Conservation (phyloP, 176 grass and related monocot species). For the Oryza brachyantha region DNA sequence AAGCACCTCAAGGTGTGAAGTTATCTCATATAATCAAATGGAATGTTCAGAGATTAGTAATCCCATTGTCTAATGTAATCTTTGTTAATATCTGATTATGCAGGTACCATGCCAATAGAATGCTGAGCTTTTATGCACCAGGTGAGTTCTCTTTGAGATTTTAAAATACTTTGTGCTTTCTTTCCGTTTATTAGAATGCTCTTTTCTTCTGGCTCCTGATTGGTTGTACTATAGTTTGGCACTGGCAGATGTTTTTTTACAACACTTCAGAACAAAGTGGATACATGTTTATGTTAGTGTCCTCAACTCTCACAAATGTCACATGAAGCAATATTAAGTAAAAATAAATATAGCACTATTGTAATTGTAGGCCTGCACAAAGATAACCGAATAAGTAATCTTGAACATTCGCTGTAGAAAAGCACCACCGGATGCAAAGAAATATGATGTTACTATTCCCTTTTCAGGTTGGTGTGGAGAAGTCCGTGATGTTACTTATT, state of each 20-base stretch:
- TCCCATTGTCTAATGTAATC: neutral
- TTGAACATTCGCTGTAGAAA: neutral
- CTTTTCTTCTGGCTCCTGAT: neutral
- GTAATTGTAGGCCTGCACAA: neutral
- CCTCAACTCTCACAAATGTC: neutral
- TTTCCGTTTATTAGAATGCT: neutral
- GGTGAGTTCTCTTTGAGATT: constrained; percentile 42
- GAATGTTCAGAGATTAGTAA: too few species aligned
- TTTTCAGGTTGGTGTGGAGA: constrained; percentile 92
- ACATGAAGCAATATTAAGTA: constrained; percentile 2
- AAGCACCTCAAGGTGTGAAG: too few species aligned
- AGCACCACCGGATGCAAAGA: neutral
- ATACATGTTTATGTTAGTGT: neutral
- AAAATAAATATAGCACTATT: constrained; percentile 4
- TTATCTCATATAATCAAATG: too few species aligned
- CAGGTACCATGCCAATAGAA: constrained; percentile 99
- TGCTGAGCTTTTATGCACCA: constrained; percentile 99
- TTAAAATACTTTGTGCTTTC: neutral
- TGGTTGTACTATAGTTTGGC: neutral
- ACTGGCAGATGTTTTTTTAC: neutral
- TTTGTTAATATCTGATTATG: constrained; percentile 37
- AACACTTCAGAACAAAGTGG: neutral
- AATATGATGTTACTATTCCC: neutral
- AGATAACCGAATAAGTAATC: neutral
- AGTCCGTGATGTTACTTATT: constrained; percentile 79